These are phyloP conservation scores for Elasticomyces elasticus DNA, from an alignment of 495 filamentous ascomycete genomes.

Conservation along the genomic window DNA sequence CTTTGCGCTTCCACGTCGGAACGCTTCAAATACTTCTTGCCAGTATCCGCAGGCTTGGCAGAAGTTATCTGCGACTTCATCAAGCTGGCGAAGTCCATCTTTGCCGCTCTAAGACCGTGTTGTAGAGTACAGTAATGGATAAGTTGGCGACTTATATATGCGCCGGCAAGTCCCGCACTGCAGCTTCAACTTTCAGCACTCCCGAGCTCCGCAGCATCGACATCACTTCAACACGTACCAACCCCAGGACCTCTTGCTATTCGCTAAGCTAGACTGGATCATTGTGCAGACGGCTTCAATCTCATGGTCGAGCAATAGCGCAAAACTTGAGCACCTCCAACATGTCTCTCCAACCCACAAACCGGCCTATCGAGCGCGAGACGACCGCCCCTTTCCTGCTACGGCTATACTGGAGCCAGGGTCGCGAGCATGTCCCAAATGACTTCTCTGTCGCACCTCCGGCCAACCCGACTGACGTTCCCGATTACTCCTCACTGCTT, in stretches of 20 bases:
- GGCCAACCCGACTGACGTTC: constrained; percentile 51
- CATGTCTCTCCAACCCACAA: constrained; percentile 21
- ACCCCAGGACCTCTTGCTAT: too few species aligned
- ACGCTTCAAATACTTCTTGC: constrained; percentile 78
- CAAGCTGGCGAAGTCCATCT: constrained; percentile 89
- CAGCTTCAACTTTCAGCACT: background rate
- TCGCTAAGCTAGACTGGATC: too few species aligned
- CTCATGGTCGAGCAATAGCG: too few species aligned
- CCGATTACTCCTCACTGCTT: constrained; percentile 44
- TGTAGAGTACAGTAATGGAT: too few species aligned
- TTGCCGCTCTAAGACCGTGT: constrained; percentile 26
- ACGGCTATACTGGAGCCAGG: constrained; percentile 62
- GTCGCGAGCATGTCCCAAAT: constrained; percentile 2
- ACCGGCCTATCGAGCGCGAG: constrained; percentile 50
- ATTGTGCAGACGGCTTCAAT: too few species aligned
- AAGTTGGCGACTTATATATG: background rate
- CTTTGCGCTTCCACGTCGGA: constrained; percentile 79
- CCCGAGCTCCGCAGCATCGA: background rate
- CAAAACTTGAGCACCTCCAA: too few species aligned
- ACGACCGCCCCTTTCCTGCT: constrained; percentile 78
- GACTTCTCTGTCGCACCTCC: constrained; percentile 29
- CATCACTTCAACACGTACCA: background rate
- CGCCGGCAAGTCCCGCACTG: background rate
- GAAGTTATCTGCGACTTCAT: constrained; percentile 87
- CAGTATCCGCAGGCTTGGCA: constrained; percentile 39